Evolutionary conservation across 2,329 filamentous ascomycete species (phyloP).

Genomic region (Pseudocercospora vitis): DNA sequence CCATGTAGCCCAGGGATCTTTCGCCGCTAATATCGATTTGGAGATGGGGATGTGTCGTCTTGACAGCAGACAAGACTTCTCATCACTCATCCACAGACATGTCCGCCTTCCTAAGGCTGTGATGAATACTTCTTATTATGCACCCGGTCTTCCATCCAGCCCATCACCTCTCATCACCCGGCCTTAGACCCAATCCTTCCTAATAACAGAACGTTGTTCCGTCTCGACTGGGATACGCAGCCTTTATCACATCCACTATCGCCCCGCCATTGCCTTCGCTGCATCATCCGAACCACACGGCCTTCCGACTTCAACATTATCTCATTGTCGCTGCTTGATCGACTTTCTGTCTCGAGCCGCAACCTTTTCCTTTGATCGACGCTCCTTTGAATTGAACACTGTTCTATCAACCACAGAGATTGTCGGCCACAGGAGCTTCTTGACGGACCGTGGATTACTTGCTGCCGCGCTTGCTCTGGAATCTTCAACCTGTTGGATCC

Average conservation of each 20-base stretch:
- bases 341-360: conserved; percentile 22
- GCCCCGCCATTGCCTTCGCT: conserved; percentile 29
- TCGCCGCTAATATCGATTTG: conserved; percentile 27
- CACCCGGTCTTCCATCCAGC: conserved; percentile 18
- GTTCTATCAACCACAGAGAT: conserved; percentile 7
- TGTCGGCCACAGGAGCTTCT: background rate
- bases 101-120: conserved; percentile 23
- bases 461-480: conserved; percentile 8
- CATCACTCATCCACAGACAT: conserved; percentile 11
- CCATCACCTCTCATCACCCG: conserved; percentile 16
- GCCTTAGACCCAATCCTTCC: conserved; percentile 20
- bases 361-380: conserved; percentile 13
- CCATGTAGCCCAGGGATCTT: conserved; percentile 26
- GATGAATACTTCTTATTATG: conserved; percentile 20
- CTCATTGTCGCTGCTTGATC: conserved; percentile 14
- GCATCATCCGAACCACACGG: conserved; percentile 24
- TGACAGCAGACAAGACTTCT: conserved; percentile 19
- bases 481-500: conserved; percentile 19
- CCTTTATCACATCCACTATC: conserved; percentile 26
- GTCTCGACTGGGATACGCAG: conserved; percentile 22
- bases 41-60: conserved; percentile 30
- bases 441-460: background rate
- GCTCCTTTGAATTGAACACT: background rate
- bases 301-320: conserved; percentile 14
- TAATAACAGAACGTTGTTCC: conserved; percentile 22